These are phyloP conservation scores for Amanita jacksonii DNA, from an alignment of 768 basidiomycete species.

Conservation along the genomic window DNA sequence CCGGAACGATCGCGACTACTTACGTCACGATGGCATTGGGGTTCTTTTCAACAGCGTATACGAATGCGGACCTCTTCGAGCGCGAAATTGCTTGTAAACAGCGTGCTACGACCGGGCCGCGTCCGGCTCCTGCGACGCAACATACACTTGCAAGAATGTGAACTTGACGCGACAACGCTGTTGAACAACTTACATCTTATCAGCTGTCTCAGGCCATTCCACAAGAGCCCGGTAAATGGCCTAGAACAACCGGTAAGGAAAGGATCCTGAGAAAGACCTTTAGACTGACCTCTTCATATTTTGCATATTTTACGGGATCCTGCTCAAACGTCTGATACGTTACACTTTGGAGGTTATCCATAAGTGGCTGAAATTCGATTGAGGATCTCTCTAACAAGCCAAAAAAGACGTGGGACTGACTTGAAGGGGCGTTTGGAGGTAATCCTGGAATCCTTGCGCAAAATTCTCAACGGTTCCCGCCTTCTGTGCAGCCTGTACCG, in stretches of 20 bases:
- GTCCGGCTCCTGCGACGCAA: slow-evolving; percentile 90
- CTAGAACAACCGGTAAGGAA: slow-evolving; percentile 23
- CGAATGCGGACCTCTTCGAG: slow-evolving; percentile 44
- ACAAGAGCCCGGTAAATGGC: slow-evolving; percentile 74
- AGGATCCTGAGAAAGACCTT: slow-evolving; percentile 3
- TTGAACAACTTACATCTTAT: slow-evolving; percentile 47
- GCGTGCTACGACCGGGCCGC: slow-evolving; percentile 86
- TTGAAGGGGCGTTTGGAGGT: slow-evolving; percentile 90
- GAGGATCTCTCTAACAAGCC: slow-evolving; percentile 7
- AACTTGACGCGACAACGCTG: slow-evolving; percentile 7
- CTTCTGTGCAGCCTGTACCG: slow-evolving; percentile 51
- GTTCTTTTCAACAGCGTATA: slow-evolving; percentile 96
- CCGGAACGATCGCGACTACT: slow-evolving; percentile 21
- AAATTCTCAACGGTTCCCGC: slow-evolving; percentile 81
- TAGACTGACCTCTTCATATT: slow-evolving; percentile 78
- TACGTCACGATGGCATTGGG: slow-evolving; percentile 93
- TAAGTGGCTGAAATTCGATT: slow-evolving; percentile 57
- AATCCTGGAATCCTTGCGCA: slow-evolving; percentile 91
- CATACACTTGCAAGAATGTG: slow-evolving; percentile 44
- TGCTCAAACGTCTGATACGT: slow-evolving; percentile 98
- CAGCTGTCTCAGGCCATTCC: slow-evolving; percentile 48
- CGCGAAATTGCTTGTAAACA: slow-evolving; percentile 70
- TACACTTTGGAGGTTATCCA: slow-evolving; percentile 93
- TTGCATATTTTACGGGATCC: slow-evolving; percentile 92
- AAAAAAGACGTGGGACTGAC: slow-evolving; percentile 26